Conservation (phyloP, 805 yeast genomes). For the Clavispora phyllophila region DNA sequence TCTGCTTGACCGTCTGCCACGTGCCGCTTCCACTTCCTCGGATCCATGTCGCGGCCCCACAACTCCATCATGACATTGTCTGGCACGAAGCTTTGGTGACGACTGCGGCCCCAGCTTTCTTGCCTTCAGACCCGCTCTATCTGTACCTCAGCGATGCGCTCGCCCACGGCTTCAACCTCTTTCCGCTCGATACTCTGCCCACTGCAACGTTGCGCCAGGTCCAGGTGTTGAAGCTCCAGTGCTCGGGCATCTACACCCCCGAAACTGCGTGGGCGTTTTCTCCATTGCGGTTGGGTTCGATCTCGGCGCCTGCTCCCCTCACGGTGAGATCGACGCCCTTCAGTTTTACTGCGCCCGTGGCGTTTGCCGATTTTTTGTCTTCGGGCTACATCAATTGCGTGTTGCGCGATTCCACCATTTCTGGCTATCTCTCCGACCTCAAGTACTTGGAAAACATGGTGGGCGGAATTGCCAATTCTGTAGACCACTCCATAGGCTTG, state of each 20-base stretch:
- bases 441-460: conserved; percentile 43
- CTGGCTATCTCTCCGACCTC: conserved; percentile 32
- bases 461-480: conserved; percentile 30
- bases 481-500: conserved; percentile 27
- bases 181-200: conserved; percentile 8
- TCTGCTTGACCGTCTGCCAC: conserved; percentile 5
- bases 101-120: conserved; percentile 1
- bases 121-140: conserved; percentile 1
- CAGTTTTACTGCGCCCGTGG: conserved; percentile 7
- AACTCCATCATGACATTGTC: background rate
- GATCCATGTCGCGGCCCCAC: background rate
- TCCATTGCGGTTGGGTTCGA: background rate
- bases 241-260: background rate
- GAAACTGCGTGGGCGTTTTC: background rate
- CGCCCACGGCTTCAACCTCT: conserved; percentile 6
- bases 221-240: conserved; percentile 1
- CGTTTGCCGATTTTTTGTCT: conserved; percentile 11
- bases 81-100: conserved; percentile 6
- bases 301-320: background rate
- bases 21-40: conserved; percentile 1
- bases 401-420: conserved; percentile 11
- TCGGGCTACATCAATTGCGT: conserved; percentile 17
- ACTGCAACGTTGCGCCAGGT: background rate
- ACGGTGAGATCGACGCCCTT: conserved; percentile 10
- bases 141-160: conserved; percentile 2